phyloP scores from a whole-genome alignment of 192 early-diverging fungal species.

The Coemansia sp. region DNA sequence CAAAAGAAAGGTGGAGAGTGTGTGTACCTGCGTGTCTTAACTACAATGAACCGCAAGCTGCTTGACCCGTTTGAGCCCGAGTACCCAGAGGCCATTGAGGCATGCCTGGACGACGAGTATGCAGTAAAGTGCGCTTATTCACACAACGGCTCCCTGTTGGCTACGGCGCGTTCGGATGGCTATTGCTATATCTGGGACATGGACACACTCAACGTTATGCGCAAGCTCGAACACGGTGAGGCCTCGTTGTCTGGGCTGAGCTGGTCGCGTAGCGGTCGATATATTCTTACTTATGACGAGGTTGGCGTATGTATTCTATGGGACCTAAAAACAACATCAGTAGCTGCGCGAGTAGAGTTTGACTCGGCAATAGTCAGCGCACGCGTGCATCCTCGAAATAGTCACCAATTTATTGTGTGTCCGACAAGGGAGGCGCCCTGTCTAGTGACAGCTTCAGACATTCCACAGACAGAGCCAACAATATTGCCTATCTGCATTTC shows the following conservation, averaged over 20 bases:
- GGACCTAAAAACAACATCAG: constrained; percentile 67
- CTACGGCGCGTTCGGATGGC: constrained; percentile 78
- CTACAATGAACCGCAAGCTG: constrained; percentile 55
- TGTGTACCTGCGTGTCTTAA: too few species aligned
- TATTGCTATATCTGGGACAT: constrained; percentile 83
- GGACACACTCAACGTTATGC: constrained; percentile 74
- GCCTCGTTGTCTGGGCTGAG: constrained; percentile 72
- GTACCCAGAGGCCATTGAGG: constrained; percentile 76
- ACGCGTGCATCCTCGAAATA: constrained; percentile 74
- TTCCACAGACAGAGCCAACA: background rate
- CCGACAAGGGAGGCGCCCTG: constrained; percentile 34
- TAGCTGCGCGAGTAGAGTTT: constrained; percentile 62
- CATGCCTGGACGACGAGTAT: constrained; percentile 69
- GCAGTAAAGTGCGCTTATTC: constrained; percentile 74
- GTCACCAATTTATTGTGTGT: constrained; percentile 28
- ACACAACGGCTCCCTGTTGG: constrained; percentile 73
- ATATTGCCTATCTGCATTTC: constrained; percentile 24
- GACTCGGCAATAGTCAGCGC: constrained; percentile 67
- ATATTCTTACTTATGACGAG: constrained; percentile 73
- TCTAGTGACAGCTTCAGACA: constrained; percentile 22
- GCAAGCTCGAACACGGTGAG: constrained; percentile 74
- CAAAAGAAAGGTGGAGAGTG: background rate
- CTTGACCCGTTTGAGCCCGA: constrained; percentile 78
- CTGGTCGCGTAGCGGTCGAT: constrained; percentile 79
- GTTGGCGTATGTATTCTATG: constrained; percentile 86